Evolutionary conservation across 1,139 yeast species (phyloP), one percentile per base, ranked within the genome.

Genomic region (Geotrichum histeridarum): DNA sequence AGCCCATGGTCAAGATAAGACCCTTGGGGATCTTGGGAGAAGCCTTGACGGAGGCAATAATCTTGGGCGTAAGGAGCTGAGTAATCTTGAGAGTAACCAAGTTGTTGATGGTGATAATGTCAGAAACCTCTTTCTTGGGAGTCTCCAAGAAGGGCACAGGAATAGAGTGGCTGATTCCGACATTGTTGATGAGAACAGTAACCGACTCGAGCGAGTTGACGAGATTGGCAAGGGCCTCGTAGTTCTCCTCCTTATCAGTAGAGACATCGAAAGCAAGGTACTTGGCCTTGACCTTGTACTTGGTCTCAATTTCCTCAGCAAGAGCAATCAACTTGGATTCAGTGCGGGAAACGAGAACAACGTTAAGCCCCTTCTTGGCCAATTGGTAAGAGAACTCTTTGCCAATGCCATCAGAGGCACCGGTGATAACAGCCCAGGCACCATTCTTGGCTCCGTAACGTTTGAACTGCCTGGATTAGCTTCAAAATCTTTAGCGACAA

Each of bases 371-470:
- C 62, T 79, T 82, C 55, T 79, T 71, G 17, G 99, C 99, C 72
- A 93, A 78, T 73, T 93, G 98, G 36, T 73, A 67, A 1, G 96
- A 84, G 67, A 80, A 93, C 69, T 93, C 96, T 67, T 90, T 89
- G 57, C 99, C 99, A 66, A 93, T 86, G 42, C 99, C 99, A 69
- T 93, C 99, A 50, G 97, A 88, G 5, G 98, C 95, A 57, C 99
- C 99, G 5, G 99, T 93, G 30, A 93, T 79, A 36, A 93, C 86
- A 7, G 97, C 97, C 95, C 96, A 89, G 54, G 78, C 73, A 33
- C 80, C 83, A 50, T 73, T 73, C 63, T 58, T 64, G 43, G 84
- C 80, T n/a, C 97, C 96, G 67, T 89, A 90, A 68, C 81, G 83
- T 51, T 67, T 65, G 66, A 79, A 83, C 27, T 22, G 27, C 27